phyloP scores from a whole-genome alignment of 2,329 filamentous ascomycete genomes.

The Apiospora kogelbergensis region DNA sequence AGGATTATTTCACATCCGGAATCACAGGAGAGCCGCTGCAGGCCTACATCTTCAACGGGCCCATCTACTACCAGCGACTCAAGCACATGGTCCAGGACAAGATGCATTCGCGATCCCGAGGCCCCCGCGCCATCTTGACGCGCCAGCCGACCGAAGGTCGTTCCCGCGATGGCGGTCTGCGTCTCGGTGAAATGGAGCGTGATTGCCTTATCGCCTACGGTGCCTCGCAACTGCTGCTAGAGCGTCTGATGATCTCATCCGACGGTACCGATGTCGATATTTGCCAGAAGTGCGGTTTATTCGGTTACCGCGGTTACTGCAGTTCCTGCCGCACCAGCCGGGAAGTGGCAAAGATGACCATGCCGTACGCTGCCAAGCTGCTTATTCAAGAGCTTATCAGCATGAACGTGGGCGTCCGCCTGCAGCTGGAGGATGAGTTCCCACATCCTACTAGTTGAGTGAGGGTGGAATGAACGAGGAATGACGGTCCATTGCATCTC shows the following conservation, averaged over 20 bases:
- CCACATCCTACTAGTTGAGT: conserved; percentile 51
- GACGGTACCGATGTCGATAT: conserved; percentile 91
- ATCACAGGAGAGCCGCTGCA: conserved; percentile 93
- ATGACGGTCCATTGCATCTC: conserved; percentile 17
- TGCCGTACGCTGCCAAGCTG: conserved; percentile 96
- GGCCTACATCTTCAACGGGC: conserved; percentile 96
- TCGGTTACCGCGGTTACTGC: conserved; percentile 94
- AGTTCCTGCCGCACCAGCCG: conserved; percentile 86
- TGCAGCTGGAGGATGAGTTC: conserved; percentile 94
- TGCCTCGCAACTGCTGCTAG: conserved; percentile 85
- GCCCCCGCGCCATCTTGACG: conserved; percentile 87
- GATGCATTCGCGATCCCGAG: conserved; percentile 93
- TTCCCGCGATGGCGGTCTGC: conserved; percentile 85
- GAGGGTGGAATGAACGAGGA: conserved; percentile 11
- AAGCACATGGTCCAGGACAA: conserved; percentile 99
- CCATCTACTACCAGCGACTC: conserved; percentile 98
- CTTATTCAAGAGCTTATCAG: conserved; percentile 93
- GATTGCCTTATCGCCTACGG: conserved; percentile 98
- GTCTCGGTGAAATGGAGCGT: conserved; percentile 97
- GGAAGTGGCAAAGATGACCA: conserved; percentile 87
- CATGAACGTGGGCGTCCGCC: conserved; percentile 95
- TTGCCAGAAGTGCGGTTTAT: conserved; percentile 90
- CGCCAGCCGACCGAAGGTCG: conserved; percentile 95
- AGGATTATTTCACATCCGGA: conserved; percentile 93
- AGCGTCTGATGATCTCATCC: conserved; percentile 91